Evolutionary conservation across 208 protist genomes (phyloP).

Genomic region (Herpetomonas samuelpessoai): DNA sequence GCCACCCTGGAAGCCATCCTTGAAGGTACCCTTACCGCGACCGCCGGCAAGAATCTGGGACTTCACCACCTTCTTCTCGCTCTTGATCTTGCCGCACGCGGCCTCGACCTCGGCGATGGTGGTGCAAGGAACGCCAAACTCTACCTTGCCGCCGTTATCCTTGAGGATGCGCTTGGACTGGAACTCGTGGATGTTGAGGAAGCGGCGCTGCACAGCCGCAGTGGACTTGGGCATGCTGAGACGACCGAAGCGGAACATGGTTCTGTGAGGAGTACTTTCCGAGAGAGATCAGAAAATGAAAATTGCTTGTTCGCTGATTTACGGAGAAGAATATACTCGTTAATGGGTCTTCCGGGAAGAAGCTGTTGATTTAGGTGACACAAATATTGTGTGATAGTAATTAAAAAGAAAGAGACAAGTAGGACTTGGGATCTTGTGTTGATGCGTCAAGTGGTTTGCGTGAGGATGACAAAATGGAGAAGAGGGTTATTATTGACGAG

Average conservation of each 20-base stretch:
- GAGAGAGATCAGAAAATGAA: too few species aligned
- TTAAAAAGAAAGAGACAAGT: conserved; percentile 7
- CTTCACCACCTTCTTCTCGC: conserved; percentile 96
- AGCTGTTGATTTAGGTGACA: not conserved
- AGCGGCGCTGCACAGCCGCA: conserved; percentile 64
- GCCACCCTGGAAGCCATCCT: conserved; percentile 95
- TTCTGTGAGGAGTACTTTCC: too few species aligned
- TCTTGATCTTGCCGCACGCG: conserved; percentile 86
- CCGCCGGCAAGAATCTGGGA: conserved; percentile 99
- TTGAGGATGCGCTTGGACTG: conserved; percentile 91
- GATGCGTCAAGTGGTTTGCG: too few species aligned
- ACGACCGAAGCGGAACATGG: conserved; percentile 77
- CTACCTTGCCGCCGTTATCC: conserved; percentile 85
- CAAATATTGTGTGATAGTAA: conserved; percentile 8
- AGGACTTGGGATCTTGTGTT: too few species aligned
- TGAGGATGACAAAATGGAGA: too few species aligned
- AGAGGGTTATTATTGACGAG: too few species aligned
- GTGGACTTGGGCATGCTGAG: conserved; percentile 51
- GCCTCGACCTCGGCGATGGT: conserved; percentile 89
- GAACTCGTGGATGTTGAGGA: conserved; percentile 93
- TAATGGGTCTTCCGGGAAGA: not conserved
- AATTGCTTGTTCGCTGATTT: conserved; percentile 1
- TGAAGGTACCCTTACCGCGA: conserved; percentile 98
- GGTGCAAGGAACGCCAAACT: conserved; percentile 88
- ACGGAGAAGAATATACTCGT: conserved; percentile 8